Percentiles rank a stretch among this genome's conserved stretches.
Conservation (phyloP, 2,329 filamentous ascomycete species). For the Aspergillus clavatus region DNA sequence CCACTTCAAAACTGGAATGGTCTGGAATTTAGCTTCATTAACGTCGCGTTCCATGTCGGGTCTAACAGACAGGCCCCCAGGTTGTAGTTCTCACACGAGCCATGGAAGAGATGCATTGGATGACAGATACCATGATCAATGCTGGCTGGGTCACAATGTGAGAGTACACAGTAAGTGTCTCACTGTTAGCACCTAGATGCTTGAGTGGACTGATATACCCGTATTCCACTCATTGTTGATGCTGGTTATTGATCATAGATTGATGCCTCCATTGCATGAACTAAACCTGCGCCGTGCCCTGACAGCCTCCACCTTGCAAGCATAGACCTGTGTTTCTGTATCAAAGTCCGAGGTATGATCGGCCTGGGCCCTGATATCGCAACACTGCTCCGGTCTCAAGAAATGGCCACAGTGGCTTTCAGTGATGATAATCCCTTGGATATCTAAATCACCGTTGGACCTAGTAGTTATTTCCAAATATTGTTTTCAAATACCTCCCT, state of each 20-base stretch:
- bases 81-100: constrained; percentile 14
- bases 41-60: constrained; percentile 10
- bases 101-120: too few species aligned
- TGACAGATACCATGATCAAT: too few species aligned
- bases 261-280: neutral
- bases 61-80: constrained; percentile 11
- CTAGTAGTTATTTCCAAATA: too few species aligned
- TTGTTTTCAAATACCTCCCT: too few species aligned
- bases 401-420: neutral
- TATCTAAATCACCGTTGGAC: too few species aligned
- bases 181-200: too few species aligned
- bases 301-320: constrained; percentile 12
- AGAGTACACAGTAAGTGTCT: too few species aligned
- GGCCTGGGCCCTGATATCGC: constrained; percentile 3
- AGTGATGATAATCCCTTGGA: too few species aligned
- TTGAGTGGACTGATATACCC: too few species aligned
- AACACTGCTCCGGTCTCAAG: constrained; percentile 6
- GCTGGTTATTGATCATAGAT: neutral
- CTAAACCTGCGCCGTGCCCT: constrained; percentile 10
- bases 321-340: constrained; percentile 8
- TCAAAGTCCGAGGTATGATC: neutral
- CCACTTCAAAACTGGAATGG: constrained; percentile 4
- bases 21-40: constrained; percentile 9
- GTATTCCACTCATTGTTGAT: too few species aligned
- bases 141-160: too few species aligned